These are phyloP conservation scores for Marvania coccoides DNA, from an alignment of 139 green algal species.

Conservation along the genomic window DNA sequence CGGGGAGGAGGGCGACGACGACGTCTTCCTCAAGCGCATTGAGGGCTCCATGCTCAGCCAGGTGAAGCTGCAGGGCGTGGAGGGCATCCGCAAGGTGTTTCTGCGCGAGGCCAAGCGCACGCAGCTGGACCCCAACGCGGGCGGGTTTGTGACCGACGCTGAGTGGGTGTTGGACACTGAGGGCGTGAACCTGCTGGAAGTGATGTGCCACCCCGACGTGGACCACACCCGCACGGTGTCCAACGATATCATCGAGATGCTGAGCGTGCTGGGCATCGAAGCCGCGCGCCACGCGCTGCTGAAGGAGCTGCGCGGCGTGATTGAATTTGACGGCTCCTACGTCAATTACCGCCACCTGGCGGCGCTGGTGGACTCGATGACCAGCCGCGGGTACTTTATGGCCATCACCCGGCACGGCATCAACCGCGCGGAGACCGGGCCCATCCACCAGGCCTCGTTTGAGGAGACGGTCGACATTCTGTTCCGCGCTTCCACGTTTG, in stretches of 20 bases:
- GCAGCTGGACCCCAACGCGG: constrained; percentile 16
- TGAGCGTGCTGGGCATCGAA: constrained; percentile 95
- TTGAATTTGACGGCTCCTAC: constrained; percentile 97
- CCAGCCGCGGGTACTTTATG: constrained; percentile 91
- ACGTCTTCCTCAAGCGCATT: constrained; percentile 73
- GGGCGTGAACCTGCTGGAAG: constrained; percentile 86
- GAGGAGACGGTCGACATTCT: constrained; percentile 99
- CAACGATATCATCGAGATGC: constrained; percentile 90
- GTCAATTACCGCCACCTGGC: constrained; percentile 98
- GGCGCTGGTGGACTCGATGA: constrained; percentile 83
- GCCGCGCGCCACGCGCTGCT: constrained; percentile 80
- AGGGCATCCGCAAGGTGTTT: constrained; percentile 89
- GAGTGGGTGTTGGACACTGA: constrained; percentile 99
- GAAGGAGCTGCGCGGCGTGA: constrained; percentile 93
- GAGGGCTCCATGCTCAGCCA: constrained; percentile 67
- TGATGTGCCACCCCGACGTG: constrained; percentile 84
- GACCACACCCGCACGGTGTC: constrained; percentile 80
- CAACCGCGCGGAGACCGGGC: constrained; percentile 86
- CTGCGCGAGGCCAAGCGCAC: constrained; percentile 77
- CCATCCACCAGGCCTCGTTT: constrained; percentile 93
- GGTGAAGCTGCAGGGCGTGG: constrained; percentile 63
- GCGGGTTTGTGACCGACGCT: constrained; percentile 52
- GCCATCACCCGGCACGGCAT: constrained; percentile 98
- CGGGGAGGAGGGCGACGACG: constrained; percentile 48
- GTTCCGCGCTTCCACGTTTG: constrained; percentile 69